Base-by-base conservation (phyloP, 202 grass and related monocot genomes). In the Alloteropsis angusta region DNA sequence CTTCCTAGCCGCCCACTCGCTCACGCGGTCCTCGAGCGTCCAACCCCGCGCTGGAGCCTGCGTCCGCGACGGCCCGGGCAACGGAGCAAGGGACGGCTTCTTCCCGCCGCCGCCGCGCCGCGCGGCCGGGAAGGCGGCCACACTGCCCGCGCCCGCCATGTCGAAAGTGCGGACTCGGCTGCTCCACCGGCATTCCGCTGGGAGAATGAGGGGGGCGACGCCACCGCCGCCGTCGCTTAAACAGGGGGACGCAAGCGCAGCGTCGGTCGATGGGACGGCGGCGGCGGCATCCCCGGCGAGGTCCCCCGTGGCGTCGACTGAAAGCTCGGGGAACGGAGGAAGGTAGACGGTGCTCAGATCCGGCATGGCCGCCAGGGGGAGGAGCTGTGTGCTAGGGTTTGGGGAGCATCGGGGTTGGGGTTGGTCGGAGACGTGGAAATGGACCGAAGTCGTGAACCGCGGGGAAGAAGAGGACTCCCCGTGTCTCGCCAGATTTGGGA, bases 1-100 rank as follows among this genome's bases (percentile, higher is more conserved):
- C 88, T 85, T 95, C 92, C 60, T 95, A 77, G 87, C 90, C 58
- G 18, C 41, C 96, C 96, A 98, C 37, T 82, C 92, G 48, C 57
- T 82, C 59, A 84, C 81, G 63, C 81, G 64, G 7, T 89, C 84
- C 56, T 86, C 82, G 0, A 95, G 86, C 36, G 52, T 57, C 81
- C 61, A 76, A 47, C 53, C 68, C 7, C 35, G 3, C 5, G 61
- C 16, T 36, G 14, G 42, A 43, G 13, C 30, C 25, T 50, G 47
- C 86, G 15, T 62, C 65, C 37, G 61, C 62, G 12, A 54, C 23
- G 6, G 50, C 17, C 10, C n/a, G 25, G 65, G 35, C 32, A 43
- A 58, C 42, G 47, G 17, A 45, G 43, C 21, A 6, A 62, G 58
- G 57, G 75, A 60, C 68, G 61, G 30, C 39, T 79, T 82, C 75